Conservation (phyloP, 2,329 filamentous ascomycete species). For the Beauveria medogensis region DNA sequence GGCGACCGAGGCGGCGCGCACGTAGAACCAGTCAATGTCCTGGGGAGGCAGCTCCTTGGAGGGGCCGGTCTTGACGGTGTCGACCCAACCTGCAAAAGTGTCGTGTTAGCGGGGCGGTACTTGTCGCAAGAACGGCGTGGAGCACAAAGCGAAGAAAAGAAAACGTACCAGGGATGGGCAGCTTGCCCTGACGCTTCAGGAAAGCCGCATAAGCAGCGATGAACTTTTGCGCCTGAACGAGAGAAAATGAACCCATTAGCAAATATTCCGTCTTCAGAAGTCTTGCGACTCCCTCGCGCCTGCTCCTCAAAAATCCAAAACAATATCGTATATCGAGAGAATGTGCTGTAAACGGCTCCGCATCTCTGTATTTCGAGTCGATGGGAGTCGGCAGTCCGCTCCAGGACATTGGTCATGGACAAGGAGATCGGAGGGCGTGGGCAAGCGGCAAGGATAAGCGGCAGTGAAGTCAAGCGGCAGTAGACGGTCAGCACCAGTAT, state of each 20-base stretch:
- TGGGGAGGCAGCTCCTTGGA: conserved; percentile 97
- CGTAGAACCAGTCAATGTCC: conserved; percentile 94
- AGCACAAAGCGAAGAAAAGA: background rate
- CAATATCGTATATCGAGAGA: background rate
- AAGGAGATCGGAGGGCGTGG: conserved; percentile 8
- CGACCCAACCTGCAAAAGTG: conserved; percentile 72
- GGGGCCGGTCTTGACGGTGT: conserved; percentile 97
- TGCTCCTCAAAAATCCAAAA: conserved; percentile 40
- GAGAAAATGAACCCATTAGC: conserved; percentile 49
- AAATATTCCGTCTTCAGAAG: conserved; percentile 66
- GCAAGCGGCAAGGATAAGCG: background rate
- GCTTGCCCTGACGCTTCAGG: conserved; percentile 91
- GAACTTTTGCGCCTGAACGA: conserved; percentile 73
- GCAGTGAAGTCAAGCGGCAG: too few relatives aligned
- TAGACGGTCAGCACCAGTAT: background rate
- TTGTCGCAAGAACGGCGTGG: too few relatives aligned
- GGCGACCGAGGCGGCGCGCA: conserved; percentile 87
- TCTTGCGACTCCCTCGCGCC: conserved; percentile 66
- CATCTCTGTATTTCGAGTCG: conserved; percentile 1
- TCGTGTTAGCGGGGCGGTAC: background rate
- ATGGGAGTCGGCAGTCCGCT: background rate
- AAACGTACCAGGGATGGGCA: conserved; percentile 74
- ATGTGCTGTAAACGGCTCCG: background rate
- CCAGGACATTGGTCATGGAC: conserved; percentile 10
- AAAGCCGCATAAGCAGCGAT: conserved; percentile 79